Percentiles rank a stretch among this genome's conserved stretches.
phyloP scores from a whole-genome alignment of 2,329 filamentous ascomycete species.

The Phaeosphaeria sp. region DNA sequence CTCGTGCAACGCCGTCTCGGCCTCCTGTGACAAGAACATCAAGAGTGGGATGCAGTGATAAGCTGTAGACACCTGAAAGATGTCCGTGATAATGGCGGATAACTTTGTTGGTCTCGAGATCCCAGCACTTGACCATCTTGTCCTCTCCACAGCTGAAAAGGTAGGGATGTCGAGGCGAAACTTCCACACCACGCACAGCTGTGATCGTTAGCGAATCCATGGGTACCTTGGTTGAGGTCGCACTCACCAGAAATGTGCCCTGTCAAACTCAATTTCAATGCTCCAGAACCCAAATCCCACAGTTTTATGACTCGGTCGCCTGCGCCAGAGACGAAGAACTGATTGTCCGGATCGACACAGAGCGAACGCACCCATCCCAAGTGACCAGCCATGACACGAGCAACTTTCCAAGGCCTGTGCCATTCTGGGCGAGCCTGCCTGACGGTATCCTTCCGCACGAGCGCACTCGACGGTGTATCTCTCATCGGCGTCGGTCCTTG shows the following conservation, averaged over 20 bases:
- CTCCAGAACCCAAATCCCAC: constrained; percentile 90
- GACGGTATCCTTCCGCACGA: constrained; percentile 69
- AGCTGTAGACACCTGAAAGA: constrained; percentile 91
- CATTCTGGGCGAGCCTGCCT: constrained; percentile 83
- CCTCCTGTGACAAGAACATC: constrained; percentile 95
- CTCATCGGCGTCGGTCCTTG: constrained; percentile 61
- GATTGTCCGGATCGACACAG: constrained; percentile 92
- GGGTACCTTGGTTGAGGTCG: neutral
- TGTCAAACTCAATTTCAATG: constrained; percentile 37
- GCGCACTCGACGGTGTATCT: constrained; percentile 60
- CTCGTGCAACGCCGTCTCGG: constrained; percentile 89
- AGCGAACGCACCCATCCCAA: constrained; percentile 79
- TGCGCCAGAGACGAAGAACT: constrained; percentile 96
- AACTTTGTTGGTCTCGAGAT: constrained; percentile 99
- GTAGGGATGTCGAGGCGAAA: constrained; percentile 93
- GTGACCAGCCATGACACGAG: constrained; percentile 96
- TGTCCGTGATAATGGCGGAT: constrained; percentile 88
- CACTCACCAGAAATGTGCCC: constrained; percentile 31
- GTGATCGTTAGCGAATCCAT: neutral
- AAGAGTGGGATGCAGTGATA: constrained; percentile 90
- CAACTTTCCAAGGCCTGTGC: constrained; percentile 98
- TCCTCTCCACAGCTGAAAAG: constrained; percentile 98
- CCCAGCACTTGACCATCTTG: constrained; percentile 99
- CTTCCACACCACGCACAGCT: constrained; percentile 40
- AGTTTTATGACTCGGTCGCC: constrained; percentile 94